These are phyloP conservation scores for Hibiscus mutabilis DNA, from an alignment of 345 rosid species.

Conservation along the genomic window DNA sequence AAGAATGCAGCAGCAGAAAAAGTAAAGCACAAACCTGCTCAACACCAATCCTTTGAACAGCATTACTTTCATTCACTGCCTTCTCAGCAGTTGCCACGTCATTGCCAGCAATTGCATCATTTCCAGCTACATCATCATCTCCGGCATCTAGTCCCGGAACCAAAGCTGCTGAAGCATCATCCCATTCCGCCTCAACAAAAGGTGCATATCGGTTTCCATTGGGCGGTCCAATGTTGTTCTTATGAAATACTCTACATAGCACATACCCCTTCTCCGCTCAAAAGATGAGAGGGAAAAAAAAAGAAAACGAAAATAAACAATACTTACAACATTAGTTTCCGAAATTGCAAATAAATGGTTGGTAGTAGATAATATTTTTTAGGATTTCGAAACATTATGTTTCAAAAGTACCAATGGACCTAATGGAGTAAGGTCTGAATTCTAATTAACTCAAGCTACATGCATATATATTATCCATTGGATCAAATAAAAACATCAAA, in stretches of 20 bases:
- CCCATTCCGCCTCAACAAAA: conserved; percentile 75
- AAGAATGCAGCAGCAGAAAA: background rate
- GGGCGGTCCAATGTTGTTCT: conserved; percentile 89
- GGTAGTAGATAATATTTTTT: background rate
- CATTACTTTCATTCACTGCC: conserved; percentile 16
- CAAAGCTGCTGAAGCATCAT: conserved; percentile 8
- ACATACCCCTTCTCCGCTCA: conserved; percentile 55
- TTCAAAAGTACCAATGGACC: background rate
- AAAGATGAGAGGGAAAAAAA: conserved; percentile 2
- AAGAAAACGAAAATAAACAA: conserved; percentile 10
- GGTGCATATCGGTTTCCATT: conserved; percentile 78
- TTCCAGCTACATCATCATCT: conserved; percentile 29
- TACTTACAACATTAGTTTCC: conserved; percentile 9
- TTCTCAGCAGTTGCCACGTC: conserved; percentile 11
- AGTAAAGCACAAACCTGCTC: conserved; percentile 40
- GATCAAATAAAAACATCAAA: background rate
- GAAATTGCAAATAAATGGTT: background rate
- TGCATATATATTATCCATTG: background rate
- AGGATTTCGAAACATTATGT: background rate
- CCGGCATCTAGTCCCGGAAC: conserved; percentile 9
- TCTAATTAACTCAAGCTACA: background rate
- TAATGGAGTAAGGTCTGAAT: background rate
- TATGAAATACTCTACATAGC: conserved; percentile 80
- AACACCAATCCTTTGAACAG: conserved; percentile 14
- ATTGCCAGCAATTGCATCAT: conserved; percentile 24